Evolutionary conservation across 805 yeast genomes (phyloP).

Genomic region (Saccharomycopsis fermentans): DNA sequence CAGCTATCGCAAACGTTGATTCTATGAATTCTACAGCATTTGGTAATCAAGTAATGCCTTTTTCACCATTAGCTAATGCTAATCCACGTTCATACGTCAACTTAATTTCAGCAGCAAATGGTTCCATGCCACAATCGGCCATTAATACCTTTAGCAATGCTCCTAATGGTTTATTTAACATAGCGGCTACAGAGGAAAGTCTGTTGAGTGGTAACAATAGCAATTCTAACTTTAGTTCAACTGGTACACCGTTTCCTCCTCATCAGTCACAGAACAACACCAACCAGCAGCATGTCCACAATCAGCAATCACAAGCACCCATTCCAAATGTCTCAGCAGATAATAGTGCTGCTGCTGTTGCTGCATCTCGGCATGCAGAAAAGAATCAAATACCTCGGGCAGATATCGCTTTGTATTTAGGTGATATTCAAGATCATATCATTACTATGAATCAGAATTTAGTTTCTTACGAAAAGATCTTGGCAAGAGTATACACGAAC

Average conservation of each 20-base stretch:
- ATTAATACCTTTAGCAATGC: neutral
- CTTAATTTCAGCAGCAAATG: neutral
- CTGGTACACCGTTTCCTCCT: neutral
- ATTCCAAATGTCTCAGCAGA: neutral
- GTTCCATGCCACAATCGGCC: neutral
- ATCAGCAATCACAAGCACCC: neutral
- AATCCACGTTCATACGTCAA: neutral
- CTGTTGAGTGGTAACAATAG: neutral
- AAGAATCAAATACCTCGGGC: constrained; percentile 49
- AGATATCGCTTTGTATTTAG: constrained; percentile 83
- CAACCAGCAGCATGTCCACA: neutral
- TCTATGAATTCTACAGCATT: neutral
- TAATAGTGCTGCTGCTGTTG: neutral
- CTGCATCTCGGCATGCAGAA: neutral
- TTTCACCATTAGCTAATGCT: neutral
- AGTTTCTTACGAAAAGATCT: constrained; percentile 83
- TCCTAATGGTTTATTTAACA: neutral
- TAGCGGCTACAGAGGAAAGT: neutral
- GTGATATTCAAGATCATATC: constrained; percentile 96
- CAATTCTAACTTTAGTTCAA: neutral
- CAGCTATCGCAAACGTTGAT: neutral
- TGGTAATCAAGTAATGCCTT: neutral
- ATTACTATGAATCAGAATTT: constrained; percentile 92
- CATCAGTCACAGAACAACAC: neutral
- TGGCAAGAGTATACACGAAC: constrained; percentile 83